Base-by-base conservation (phyloP, 139 green algal genomes). In the Dunaliella primolecta region DNA sequence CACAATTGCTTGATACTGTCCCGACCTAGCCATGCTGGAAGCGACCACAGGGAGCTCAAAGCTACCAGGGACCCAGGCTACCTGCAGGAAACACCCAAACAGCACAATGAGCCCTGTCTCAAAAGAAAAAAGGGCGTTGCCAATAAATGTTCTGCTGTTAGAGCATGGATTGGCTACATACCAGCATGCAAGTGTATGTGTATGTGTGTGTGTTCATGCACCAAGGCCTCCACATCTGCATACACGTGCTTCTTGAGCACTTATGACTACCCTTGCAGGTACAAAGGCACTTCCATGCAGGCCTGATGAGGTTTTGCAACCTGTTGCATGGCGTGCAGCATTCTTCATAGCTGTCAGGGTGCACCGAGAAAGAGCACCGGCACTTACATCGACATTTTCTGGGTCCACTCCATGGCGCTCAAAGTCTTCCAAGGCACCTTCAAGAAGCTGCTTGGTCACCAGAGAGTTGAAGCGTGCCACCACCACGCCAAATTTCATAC, bases 11-110 rank as follows among this genome's bases (percentile, higher is more conserved):
- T 96, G 92, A 84, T 97, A 99, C 33, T 94, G 95, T 1, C 94
- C 93, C 0, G 86, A 95, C 83, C 93, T 93, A 3, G 96, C 97
- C 95, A 99, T 96, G 29, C 85, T 85, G 84, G 98, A 96, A 55
- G 95, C 96, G 36, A 98, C 92, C 1, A 98, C 85, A 0, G 97
- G 96, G 20, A 99, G 86, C 92, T 99, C 97, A 91, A 99, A 99
- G 89, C 88, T 95, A 36, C 97, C 97, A 34, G 97, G 97, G 20
- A 99, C 97, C 95, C 95, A 99, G 27, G 87, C 93, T 1, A 98
- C 93, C 95, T 98, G 89, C 74, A 35, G 2, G 2, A 15, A 24
- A n/a, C n/a, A n/a, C n/a, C n/a, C n/a, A n/a, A n/a, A n/a, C n/a
- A n/a, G n/a, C n/a, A n/a, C n/a, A n/a, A n/a, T n/a, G n/a, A n/a